Base-by-base conservation (phyloP, 495 filamentous ascomycete genomes). In the Aspergillus kassunensis region DNA sequence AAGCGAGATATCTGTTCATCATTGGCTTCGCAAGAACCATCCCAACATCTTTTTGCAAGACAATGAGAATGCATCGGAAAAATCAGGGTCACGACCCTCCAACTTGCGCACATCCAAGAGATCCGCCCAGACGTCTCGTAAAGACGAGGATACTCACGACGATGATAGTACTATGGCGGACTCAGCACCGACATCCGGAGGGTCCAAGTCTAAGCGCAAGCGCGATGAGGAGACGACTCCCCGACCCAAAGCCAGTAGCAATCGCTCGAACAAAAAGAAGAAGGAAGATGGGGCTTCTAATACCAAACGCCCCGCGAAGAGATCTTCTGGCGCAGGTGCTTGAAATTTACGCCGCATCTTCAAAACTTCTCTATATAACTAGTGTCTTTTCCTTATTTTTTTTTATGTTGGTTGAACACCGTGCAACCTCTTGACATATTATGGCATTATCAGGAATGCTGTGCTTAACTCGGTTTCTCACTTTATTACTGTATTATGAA, bases 1-100 rank as follows among this genome's bases (percentile, higher is more conserved):
- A 24, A 97, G 96, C 59, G 89, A 88, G 0, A 84, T 88, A 31
- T 90, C 86, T 21, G 89, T 95, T 2, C 89, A 91, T 72, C 93
- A 92, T 66, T 97, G 91, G 91, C 73, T 97, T 19, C 81, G 88
- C 29, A 82, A 83, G 51, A 81, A 95, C 61, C 87, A 90, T 49
- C 90, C 90, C 0, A 82, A 90, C 51, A 85, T 86, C 18, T 93
- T 91, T 70, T 70, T 95, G 0, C 87, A 92, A 63, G 89, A 91
- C 58, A 85, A 84, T 46, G 89, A 92, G 63, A 68, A 70, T 27
- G 71, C 67, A 19, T 81, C 82, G 8, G 84, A 85, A 50, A 85
- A 85, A 58, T 80, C 82, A 23, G 69, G 62, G 44, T 66, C 70
- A 21, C 61, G 73, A 23, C 68, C 75, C 20, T 64, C 70, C 12